Conservation (phyloP, 2,329 filamentous ascomycete species). For the Metarhizium brunneum region DNA sequence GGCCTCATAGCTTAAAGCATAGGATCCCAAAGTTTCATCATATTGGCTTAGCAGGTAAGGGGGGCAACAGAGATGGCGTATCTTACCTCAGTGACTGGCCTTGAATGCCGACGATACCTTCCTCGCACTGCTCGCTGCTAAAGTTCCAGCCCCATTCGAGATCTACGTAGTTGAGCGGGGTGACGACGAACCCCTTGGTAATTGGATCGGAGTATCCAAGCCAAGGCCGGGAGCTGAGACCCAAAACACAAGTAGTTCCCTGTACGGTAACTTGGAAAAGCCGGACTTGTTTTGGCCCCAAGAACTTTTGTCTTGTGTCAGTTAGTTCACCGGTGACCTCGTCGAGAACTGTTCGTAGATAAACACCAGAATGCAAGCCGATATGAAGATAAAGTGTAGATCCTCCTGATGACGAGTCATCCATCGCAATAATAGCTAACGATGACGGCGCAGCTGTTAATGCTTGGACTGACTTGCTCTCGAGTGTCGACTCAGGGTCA, state of each 20-base stretch:
- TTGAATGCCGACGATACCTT: conserved; percentile 91
- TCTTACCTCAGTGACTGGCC: conserved; percentile 76
- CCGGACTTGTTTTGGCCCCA: conserved; percentile 83
- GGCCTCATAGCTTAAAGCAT: conserved; percentile 47
- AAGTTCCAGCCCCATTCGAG: conserved; percentile 96
- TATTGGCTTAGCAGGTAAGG: conserved; percentile 35
- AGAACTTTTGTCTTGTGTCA: conserved; percentile 87
- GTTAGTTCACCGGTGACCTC: conserved; percentile 93
- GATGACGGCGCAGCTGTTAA: conserved; percentile 83
- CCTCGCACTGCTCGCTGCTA: conserved; percentile 84
- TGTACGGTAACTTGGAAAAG: conserved; percentile 88
- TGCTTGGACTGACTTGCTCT: conserved; percentile 91
- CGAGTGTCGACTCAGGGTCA: conserved; percentile 80
- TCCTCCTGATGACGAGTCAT: conserved; percentile 82
- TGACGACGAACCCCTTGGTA: conserved; percentile 82
- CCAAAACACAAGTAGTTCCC: conserved; percentile 75
- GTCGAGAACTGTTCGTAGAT: conserved; percentile 88
- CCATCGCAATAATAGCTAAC: conserved; percentile 88
- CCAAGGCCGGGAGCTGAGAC: conserved; percentile 90
- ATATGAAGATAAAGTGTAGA: conserved; percentile 92
- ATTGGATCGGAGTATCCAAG: conserved; percentile 86
- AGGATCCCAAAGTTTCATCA: conserved; percentile 60
- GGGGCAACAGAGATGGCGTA: conserved; percentile 13
- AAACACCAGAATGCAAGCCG: conserved; percentile 89
- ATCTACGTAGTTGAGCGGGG: conserved; percentile 77